Percentiles rank a stretch among this genome's conserved stretches.
Conservation (phyloP, 1,284 basidiomycete species). For the Irpex sp. region DNA sequence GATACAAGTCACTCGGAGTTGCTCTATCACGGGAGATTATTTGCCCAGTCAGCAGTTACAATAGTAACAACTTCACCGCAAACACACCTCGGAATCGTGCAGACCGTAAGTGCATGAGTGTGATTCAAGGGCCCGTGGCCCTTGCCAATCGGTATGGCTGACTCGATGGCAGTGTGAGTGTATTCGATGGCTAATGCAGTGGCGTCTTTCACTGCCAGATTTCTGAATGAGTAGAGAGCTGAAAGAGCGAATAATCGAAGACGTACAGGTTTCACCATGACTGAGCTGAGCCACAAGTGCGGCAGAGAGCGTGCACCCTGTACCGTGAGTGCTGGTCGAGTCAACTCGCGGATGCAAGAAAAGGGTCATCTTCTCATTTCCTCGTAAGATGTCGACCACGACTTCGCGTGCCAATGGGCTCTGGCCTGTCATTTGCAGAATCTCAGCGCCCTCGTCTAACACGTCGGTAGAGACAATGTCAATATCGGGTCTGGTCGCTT, state of each 20-base stretch:
- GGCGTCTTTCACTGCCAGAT: conserved; percentile 54
- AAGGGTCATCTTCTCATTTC: conserved; percentile 38
- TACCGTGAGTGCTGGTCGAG: conserved; percentile 84
- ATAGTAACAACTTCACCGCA: neutral
- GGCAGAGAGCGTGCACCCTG: conserved; percentile 89
- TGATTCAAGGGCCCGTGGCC: conserved; percentile 92
- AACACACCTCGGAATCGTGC: conserved; percentile 58
- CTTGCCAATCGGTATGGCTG: conserved; percentile 66
- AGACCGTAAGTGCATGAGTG: conserved; percentile 55
- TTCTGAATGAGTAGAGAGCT: conserved; percentile 1
- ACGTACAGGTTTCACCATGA: conserved; percentile 46
- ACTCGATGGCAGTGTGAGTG: conserved; percentile 75
- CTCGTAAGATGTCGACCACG: conserved; percentile 76
- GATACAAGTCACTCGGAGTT: conserved; percentile 61
- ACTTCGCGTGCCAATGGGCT: conserved; percentile 28
- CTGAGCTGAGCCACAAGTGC: conserved; percentile 74
- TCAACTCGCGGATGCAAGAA: conserved; percentile 68
- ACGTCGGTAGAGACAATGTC: conserved; percentile 40
- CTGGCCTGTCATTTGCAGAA: conserved; percentile 38
- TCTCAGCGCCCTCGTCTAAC: conserved; percentile 57
- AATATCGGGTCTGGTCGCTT: conserved; percentile 26
- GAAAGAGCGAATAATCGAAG: neutral
- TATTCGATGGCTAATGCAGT: conserved; percentile 62
- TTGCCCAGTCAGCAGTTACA: neutral
- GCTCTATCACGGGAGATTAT: conserved; percentile 38